These are phyloP conservation scores for Schwanniomyces sp. DNA, from an alignment of 805 yeast species.

Conservation along the genomic window DNA sequence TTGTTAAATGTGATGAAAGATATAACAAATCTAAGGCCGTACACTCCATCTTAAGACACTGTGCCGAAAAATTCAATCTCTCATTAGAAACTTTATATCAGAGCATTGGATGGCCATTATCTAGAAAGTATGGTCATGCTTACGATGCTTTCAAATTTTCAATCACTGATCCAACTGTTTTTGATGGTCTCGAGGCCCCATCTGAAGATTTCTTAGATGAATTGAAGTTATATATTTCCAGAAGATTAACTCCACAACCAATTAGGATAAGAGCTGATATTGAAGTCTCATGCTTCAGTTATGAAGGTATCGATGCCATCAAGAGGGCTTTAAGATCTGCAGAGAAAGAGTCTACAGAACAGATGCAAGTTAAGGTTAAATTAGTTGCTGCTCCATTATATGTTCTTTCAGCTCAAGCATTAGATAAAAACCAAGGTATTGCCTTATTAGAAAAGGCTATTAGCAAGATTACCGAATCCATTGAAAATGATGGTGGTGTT, in stretches of 20 bases:
- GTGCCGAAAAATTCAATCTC: conserved; percentile 93
- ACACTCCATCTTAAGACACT: conserved; percentile 96
- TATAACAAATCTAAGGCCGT: conserved; percentile 96
- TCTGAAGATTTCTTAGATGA: conserved; percentile 76
- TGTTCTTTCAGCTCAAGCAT: conserved; percentile 88
- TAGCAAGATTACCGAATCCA: conserved; percentile 66
- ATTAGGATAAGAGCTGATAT: conserved; percentile 98
- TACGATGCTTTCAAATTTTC: conserved; percentile 96
- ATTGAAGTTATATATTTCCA: conserved; percentile 80
- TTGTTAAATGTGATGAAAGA: conserved; percentile 94
- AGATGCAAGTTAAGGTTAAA: conserved; percentile 86
- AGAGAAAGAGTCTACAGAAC: conserved; percentile 79
- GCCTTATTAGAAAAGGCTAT: conserved; percentile 78
- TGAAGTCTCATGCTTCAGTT: conserved; percentile 94
- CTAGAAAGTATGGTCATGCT: conserved; percentile 93
- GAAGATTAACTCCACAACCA: conserved; percentile 97
- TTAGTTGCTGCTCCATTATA: conserved; percentile 97
- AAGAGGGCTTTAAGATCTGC: conserved; percentile 86
- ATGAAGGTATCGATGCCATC: conserved; percentile 97
- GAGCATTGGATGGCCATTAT: conserved; percentile 95
- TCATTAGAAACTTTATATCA: conserved; percentile 84
- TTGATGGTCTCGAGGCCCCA: conserved; percentile 76
- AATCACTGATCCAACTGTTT: conserved; percentile 86
- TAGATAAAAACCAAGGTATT: conserved; percentile 89
- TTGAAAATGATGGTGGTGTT: conserved; percentile 75